These are phyloP conservation scores for Colletotrichum eleusines DNA, from an alignment of 2,329 filamentous ascomycete genomes.

Conservation along the genomic window DNA sequence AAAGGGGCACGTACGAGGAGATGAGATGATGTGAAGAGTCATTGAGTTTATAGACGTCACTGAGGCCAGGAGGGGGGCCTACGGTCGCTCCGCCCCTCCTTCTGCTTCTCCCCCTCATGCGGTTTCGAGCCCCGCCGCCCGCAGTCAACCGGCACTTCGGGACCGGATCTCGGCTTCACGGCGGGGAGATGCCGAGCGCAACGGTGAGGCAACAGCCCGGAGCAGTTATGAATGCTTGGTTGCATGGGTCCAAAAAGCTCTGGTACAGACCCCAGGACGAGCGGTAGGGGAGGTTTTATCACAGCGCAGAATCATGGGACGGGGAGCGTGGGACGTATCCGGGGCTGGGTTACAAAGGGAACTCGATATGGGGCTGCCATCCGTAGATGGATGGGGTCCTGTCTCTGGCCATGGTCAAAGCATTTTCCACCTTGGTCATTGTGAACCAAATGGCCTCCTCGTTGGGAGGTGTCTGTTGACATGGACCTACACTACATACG, in stretches of 20 bases:
- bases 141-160: slow-evolving; percentile 36
- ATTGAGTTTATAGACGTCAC: slow-evolving; percentile 15
- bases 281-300: no score
- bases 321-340: no score
- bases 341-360: background rate
- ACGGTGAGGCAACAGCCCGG: background rate
- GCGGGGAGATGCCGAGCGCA: background rate
- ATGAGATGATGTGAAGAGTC: slow-evolving; percentile 2
- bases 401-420: no score
- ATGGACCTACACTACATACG: no score
- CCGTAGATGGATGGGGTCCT: background rate
- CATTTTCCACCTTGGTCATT: no score
- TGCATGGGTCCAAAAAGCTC: background rate
- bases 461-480: background rate
- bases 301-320: no score
- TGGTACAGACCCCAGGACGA: no score
- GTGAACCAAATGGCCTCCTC: no score
- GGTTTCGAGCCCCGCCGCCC: slow-evolving; percentile 29
- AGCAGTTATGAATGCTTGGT: background rate
- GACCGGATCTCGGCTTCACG: slow-evolving; percentile 25
- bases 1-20: background rate
- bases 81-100: background rate
- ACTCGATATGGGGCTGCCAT: background rate
- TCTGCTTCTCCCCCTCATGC: slow-evolving; percentile 1
- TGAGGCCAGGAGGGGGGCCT: background rate